Conservation (phyloP, 208 protist genomes). For the Leishmania braziliensis region DNA sequence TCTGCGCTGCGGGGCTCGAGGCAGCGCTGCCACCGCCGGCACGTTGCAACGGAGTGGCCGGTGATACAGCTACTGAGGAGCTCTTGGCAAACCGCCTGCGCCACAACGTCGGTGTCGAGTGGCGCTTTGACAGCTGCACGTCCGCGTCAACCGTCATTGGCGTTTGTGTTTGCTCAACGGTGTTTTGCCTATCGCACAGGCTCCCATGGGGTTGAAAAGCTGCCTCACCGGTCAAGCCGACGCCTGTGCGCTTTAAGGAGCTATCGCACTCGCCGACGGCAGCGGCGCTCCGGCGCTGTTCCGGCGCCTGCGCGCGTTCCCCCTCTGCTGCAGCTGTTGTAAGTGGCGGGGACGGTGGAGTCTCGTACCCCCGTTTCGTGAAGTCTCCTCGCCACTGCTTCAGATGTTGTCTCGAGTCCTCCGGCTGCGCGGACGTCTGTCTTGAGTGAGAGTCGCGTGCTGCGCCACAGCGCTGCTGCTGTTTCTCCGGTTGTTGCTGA, state of each 20-base stretch:
- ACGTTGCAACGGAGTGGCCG: too few species aligned
- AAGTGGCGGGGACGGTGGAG: neutral
- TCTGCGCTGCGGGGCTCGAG: neutral
- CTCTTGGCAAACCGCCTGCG: neutral
- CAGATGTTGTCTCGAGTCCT: neutral
- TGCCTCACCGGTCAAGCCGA: conserved; percentile 9
- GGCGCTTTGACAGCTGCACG: conserved; percentile 5
- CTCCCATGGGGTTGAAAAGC: conserved; percentile 1
- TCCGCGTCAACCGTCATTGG: conserved; percentile 29
- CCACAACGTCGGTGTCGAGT: neutral
- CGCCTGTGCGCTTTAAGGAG: conserved; percentile 17
- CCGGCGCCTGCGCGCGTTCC: neutral
- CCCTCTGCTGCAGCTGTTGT: neutral
- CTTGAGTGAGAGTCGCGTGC: neutral
- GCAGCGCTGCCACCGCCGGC: neutral
- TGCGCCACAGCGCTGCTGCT: neutral
- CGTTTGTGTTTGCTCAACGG: conserved; percentile 23
- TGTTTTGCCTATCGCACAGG: neutral
- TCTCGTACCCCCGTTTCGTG: neutral
- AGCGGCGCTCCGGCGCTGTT: neutral
- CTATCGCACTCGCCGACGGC: conserved; percentile 2
- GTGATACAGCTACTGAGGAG: neutral
- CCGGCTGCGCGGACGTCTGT: neutral
- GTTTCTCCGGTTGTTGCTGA: conserved; percentile 1
- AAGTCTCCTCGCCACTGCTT: neutral